Percentiles rank a stretch among this genome's conserved stretches.
These are phyloP conservation scores for Hortiboletus campestris DNA, from an alignment of 768 basidiomycete species.

Conservation along the genomic window DNA sequence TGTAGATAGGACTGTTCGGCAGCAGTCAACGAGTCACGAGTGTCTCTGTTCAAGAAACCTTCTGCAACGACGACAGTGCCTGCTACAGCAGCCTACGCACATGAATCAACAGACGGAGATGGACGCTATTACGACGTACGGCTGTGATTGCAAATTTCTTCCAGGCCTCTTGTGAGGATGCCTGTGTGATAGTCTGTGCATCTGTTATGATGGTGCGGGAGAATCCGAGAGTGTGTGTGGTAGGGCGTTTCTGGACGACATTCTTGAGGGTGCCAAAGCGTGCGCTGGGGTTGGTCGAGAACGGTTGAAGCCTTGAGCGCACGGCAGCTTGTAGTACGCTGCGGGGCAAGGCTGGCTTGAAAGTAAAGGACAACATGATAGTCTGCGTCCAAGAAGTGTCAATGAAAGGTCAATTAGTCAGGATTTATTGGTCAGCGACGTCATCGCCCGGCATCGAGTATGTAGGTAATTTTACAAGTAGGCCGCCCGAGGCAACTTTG, in stretches of 20 bases:
- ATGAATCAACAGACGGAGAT: background rate
- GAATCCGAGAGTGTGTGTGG: constrained; percentile 23
- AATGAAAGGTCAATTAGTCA: constrained; percentile 14
- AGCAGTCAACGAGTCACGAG: constrained; percentile 59
- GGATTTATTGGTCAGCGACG: constrained; percentile 6
- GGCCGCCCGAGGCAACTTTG: constrained; percentile 31
- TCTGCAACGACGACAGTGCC: constrained; percentile 65
- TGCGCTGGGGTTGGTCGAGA: constrained; percentile 22
- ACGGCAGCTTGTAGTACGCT: constrained; percentile 20
- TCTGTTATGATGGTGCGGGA: constrained; percentile 54
- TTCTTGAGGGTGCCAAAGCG: constrained; percentile 20
- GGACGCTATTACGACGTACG: constrained; percentile 34
- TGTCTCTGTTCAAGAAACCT: constrained; percentile 73
- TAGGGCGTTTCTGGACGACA: constrained; percentile 29
- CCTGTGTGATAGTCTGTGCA: constrained; percentile 33
- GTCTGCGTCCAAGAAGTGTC: background rate
- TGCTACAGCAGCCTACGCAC: constrained; percentile 62
- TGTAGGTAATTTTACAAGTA: background rate
- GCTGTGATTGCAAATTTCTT: constrained; percentile 52
- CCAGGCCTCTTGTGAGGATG: constrained; percentile 45
- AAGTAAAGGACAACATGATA: constrained; percentile 19
- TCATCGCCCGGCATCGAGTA: constrained; percentile 5
- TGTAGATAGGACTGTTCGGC: constrained; percentile 70
- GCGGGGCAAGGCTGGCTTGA: constrained; percentile 20
- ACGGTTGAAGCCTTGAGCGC: constrained; percentile 16